Base-by-base conservation (phyloP, 805 yeast species). In the Starmerella geochares region DNA sequence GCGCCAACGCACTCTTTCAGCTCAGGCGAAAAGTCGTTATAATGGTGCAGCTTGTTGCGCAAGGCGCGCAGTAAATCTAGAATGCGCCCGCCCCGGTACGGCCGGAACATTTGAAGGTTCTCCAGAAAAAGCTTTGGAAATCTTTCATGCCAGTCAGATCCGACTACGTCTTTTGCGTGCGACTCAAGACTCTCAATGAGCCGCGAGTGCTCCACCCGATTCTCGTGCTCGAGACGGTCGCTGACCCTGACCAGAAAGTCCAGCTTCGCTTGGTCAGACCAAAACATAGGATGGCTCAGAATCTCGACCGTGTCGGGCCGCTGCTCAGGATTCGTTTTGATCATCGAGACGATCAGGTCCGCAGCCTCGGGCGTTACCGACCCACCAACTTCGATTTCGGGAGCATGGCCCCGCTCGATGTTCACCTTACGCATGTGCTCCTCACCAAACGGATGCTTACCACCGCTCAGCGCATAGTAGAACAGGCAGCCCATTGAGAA, bases 371-470 rank as follows among this genome's bases (percentile, higher is more conserved):
- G 58, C 9, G 35, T 43, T 25, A 50, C 47, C 49, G 71, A 23
- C 50, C 61, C 67, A 10, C 72, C 69, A 23, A 85, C 64, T n/a
- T 68, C 64, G 4, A 71, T 68, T 40, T 81, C 65, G 52, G 73
- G 70, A 62, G 70, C 80, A 16, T 74, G 72, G 16, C 82, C 83
- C 57, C 77, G 80, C 52, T 86, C 77, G 16, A 92, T 87, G 60
- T 92, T 88, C 11, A 84, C 92, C 60, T 92, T 97, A 48, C 98
- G 74, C 59, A 81, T 64, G 60, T 86, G 86, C 42, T 86, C 71
- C 60, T 84, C 92, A n/a, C 99, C 99, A 69, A 85, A 92, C 4
- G 99, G 98, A 70, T 92, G 99, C 8, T 66, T 62, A 0, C 98
- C 97, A 14, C 77, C 77, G 0, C 95, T 75, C 32, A 92, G 67